A percentile compares a stretch with the other conserved stretches of the same genome.
phyloP scores from a whole-genome alignment of 352 stramenopile species.

The Aphanomyces euteiches region DNA sequence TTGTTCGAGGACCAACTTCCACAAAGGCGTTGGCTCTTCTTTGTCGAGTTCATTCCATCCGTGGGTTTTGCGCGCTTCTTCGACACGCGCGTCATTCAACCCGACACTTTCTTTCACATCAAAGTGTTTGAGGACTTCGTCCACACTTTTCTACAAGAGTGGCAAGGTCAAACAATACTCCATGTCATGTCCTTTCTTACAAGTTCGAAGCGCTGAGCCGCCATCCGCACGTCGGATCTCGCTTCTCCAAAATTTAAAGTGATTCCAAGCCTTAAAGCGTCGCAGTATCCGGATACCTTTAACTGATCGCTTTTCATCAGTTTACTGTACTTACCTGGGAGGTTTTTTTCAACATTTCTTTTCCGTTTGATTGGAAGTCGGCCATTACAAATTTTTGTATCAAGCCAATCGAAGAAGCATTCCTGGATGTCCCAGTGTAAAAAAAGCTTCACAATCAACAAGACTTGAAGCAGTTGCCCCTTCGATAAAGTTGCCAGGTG shows the following conservation, averaged over 20 bases:
- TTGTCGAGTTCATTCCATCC: slow-evolving; percentile 89
- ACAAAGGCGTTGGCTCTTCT: slow-evolving; percentile 84
- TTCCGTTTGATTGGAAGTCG: too few species aligned
- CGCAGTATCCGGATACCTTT: slow-evolving; percentile 8
- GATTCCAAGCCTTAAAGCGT: slow-evolving; percentile 11
- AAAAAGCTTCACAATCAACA: too few species aligned
- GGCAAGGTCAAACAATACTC: neutral
- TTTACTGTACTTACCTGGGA: too few species aligned
- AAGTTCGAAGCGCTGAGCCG: slow-evolving; percentile 24
- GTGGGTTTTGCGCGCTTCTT: slow-evolving; percentile 49
- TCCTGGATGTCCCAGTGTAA: too few species aligned
- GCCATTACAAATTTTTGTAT: too few species aligned
- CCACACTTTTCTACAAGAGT: slow-evolving; percentile 47
- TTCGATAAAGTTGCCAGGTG: too few species aligned
- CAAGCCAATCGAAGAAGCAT: too few species aligned
- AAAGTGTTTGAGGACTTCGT: slow-evolving; percentile 74
- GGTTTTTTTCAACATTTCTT: too few species aligned
- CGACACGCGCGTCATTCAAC: slow-evolving; percentile 50
- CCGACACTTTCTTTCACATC: slow-evolving; percentile 57
- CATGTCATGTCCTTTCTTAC: slow-evolving; percentile 1
- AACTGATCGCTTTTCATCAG: neutral
- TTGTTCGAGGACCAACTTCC: slow-evolving; percentile 96
- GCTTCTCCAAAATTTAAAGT: slow-evolving; percentile 14
- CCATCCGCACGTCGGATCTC: slow-evolving; percentile 11
- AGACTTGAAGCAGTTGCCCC: too few species aligned